Conservation (phyloP, 192 early-diverging fungal genomes). For the Coemansia javaensis region DNA sequence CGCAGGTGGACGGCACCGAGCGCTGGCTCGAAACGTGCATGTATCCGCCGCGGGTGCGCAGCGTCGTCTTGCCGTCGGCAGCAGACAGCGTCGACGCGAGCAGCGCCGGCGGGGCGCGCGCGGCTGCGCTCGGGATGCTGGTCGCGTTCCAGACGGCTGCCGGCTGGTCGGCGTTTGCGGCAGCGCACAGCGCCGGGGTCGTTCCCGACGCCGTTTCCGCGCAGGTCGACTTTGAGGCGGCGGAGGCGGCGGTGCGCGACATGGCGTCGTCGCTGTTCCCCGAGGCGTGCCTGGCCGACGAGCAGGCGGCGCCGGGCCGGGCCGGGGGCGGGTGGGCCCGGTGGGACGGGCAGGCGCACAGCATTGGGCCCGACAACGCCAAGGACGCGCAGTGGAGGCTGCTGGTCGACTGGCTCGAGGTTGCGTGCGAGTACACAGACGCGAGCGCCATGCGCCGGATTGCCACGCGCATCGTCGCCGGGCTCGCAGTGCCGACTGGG, state of each 20-base stretch:
- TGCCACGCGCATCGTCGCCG: constrained; percentile 14
- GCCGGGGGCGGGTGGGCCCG: constrained; percentile 14
- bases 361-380: constrained; percentile 16
- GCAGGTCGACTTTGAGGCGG: neutral
- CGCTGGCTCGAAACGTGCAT: constrained; percentile 25
- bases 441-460: constrained; percentile 6
- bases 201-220: constrained; percentile 17
- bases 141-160: constrained; percentile 42
- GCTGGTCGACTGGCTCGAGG: constrained; percentile 34
- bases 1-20: constrained; percentile 28
- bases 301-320: too few species aligned
- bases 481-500: constrained; percentile 2
- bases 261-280: constrained; percentile 18
- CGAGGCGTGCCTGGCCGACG: neutral
- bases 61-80: constrained; percentile 1
- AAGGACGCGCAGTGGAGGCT: constrained; percentile 31
- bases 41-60: constrained; percentile 16
- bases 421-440: constrained; percentile 33
- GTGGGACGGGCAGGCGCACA: constrained; percentile 43
- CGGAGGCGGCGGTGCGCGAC: constrained; percentile 1
- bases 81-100: neutral
- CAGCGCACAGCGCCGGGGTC: constrained; percentile 17
- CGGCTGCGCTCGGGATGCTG: constrained; percentile 14
- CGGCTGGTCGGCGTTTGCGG: constrained; percentile 27
- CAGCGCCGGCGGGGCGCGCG: neutral